Evolutionary conservation across 495 filamentous ascomycete genomes (phyloP).

Genomic region (Penicillium salamii): DNA sequence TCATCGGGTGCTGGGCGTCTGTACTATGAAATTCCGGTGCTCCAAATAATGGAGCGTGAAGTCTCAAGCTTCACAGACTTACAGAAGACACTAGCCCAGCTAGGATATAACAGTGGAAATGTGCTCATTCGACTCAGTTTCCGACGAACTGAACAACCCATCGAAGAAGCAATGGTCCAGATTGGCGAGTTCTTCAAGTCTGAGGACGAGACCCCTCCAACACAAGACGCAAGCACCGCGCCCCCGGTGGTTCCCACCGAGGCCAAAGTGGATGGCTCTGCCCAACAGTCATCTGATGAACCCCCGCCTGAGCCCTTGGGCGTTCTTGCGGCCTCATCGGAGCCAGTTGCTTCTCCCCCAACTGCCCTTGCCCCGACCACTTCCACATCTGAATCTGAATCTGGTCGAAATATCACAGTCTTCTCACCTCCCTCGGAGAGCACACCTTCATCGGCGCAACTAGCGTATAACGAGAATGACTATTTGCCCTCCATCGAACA

Average conservation of each 20-base stretch:
- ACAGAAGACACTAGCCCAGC: constrained; percentile 81
- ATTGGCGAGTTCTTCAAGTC: constrained; percentile 69
- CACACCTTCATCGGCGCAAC: constrained; percentile 71
- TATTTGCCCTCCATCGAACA: constrained; percentile 84
- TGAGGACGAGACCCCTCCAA: constrained; percentile 30
- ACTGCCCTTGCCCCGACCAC: constrained; percentile 17
- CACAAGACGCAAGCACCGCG: constrained; percentile 4
- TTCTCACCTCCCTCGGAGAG: constrained; percentile 69
- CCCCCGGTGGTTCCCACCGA: constrained; percentile 11
- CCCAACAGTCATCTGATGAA: constrained; percentile 2
- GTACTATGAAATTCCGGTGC: constrained; percentile 81
- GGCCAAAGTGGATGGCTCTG: constrained; percentile 18
- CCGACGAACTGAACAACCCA: constrained; percentile 67
- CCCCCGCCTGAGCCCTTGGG: constrained; percentile 7
- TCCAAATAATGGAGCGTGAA: constrained; percentile 77
- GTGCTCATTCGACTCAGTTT: constrained; percentile 75
- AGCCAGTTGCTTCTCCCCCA: constrained; percentile 11
- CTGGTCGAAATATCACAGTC: constrained; percentile 58
- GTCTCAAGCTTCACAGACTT: constrained; percentile 72
- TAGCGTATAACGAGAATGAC: constrained; percentile 64
- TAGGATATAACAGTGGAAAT: constrained; percentile 81
- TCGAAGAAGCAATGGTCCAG: constrained; percentile 81
- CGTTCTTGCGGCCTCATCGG: neutral
- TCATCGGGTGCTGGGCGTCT: constrained; percentile 66
- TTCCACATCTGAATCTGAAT: constrained; percentile 20